These are phyloP conservation scores for Lepiota venenata DNA, from an alignment of 768 basidiomycete species.

Conservation along the genomic window DNA sequence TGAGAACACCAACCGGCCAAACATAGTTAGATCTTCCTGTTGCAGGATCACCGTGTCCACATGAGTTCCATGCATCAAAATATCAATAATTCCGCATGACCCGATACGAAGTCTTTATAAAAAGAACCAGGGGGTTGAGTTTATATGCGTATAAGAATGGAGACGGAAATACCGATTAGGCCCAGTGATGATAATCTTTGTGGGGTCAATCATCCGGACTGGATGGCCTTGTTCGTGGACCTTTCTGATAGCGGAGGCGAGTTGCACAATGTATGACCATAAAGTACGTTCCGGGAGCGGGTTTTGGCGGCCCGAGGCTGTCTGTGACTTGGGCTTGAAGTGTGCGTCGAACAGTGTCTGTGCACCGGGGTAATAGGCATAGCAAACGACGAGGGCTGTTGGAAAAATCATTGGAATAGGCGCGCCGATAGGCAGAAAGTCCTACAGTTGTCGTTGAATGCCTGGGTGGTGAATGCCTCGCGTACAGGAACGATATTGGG, in stretches of 20 bases:
- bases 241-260: conserved; percentile 81
- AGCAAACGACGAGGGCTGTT: conserved; percentile 86
- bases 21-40: conserved; percentile 86
- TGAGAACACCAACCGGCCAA: conserved; percentile 80
- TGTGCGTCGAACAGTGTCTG: conserved; percentile 80
- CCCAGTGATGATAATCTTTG: conserved; percentile 85
- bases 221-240: conserved; percentile 83
- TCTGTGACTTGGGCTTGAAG: conserved; percentile 47
- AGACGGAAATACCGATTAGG: conserved; percentile 65
- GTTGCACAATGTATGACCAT: conserved; percentile 93
- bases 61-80: conserved; percentile 71
- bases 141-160: neutral
- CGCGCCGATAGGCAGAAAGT: conserved; percentile 12
- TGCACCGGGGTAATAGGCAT: conserved; percentile 83
- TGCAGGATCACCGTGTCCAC: conserved; percentile 59
- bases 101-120: conserved; percentile 69
- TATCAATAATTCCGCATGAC: conserved; percentile 85
- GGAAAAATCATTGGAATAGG: neutral
- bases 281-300: conserved; percentile 74
- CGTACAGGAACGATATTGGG: conserved; percentile 79
- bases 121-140: conserved; percentile 3
- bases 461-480: conserved; percentile 93
- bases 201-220: conserved; percentile 77
- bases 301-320: conserved; percentile 19
- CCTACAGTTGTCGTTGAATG: conserved; percentile 91